Conservation (phyloP, 1,284 basidiomycete species). For the Kalmanozyma brasiliensis region DNA sequence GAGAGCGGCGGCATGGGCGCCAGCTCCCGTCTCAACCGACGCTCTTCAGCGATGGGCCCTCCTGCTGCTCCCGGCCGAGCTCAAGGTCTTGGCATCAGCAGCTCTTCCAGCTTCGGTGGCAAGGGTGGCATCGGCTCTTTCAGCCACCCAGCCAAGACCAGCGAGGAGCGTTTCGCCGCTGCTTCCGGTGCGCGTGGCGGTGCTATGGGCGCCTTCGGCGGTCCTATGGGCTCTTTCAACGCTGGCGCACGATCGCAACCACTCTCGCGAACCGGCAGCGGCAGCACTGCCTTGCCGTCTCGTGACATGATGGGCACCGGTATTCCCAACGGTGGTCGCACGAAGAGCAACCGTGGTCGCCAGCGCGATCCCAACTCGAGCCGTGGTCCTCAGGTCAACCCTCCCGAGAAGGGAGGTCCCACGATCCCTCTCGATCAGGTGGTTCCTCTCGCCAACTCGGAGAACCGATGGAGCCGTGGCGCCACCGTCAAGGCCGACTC, state of each 20-base stretch:
- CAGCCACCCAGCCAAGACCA: slow-evolving; percentile 61
- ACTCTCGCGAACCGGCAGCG: slow-evolving; percentile 64
- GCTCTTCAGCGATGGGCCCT: slow-evolving; percentile 60
- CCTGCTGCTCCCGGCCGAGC: slow-evolving; percentile 54
- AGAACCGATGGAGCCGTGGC: slow-evolving; percentile 79
- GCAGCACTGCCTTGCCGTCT: slow-evolving; percentile 63
- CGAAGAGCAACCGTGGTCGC: slow-evolving; percentile 64
- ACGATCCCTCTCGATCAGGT: slow-evolving; percentile 72
- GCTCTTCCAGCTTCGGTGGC: slow-evolving; percentile 57
- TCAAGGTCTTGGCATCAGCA: slow-evolving; percentile 59
- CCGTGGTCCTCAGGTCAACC: slow-evolving; percentile 62
- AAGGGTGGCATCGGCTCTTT: slow-evolving; percentile 59
- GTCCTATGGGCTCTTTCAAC: slow-evolving; percentile 65
- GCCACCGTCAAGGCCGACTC: slow-evolving; percentile 72
- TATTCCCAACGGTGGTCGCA: slow-evolving; percentile 60
- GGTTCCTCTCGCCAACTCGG: slow-evolving; percentile 79
- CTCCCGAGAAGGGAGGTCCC: slow-evolving; percentile 67
- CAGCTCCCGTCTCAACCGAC: slow-evolving; percentile 51
- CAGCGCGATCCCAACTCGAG: slow-evolving; percentile 60
- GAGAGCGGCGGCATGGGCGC: slow-evolving; percentile 57
- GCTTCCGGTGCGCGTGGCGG: slow-evolving; percentile 46
- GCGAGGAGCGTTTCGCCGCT: slow-evolving; percentile 66
- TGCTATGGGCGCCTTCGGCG: slow-evolving; percentile 60
- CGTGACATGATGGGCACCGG: slow-evolving; percentile 67
- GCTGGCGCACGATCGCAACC: slow-evolving; percentile 63